phyloP scores from a whole-genome alignment of 768 basidiomycete species.

The Lyophyllum semitale region DNA sequence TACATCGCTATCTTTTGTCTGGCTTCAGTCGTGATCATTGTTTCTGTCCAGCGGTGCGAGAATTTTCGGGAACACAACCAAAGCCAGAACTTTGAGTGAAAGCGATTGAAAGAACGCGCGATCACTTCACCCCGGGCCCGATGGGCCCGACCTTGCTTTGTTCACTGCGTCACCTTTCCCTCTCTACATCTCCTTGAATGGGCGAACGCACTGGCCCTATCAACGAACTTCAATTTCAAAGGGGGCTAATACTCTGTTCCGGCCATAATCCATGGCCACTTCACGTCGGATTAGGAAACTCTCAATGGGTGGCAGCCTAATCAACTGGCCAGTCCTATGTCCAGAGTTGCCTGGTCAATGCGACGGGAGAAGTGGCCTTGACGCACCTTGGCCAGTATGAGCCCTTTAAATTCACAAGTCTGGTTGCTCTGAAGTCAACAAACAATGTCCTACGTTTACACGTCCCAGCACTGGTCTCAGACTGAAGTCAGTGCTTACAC shows the following conservation, averaged over 20 bases:
- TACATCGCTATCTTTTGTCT: not conserved
- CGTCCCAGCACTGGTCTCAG: slow-evolving; percentile 8
- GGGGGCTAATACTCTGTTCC: not conserved
- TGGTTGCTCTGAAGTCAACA: not conserved
- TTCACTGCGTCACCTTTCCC: not conserved
- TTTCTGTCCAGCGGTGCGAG: not conserved
- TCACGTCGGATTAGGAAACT: not conserved
- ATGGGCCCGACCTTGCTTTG: not conserved
- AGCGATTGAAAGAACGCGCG: not conserved
- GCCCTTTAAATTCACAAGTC: slow-evolving; percentile 3
- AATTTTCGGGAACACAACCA: not conserved
- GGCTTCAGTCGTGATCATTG: not conserved
- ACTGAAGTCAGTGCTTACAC: not conserved
- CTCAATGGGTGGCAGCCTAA: not conserved
- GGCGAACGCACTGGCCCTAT: not conserved
- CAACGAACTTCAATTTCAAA: not conserved
- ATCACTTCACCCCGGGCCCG: too few species aligned
- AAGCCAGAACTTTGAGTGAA: not conserved
- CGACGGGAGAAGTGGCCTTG: slow-evolving; percentile 9
- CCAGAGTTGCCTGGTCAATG: slow-evolving; percentile 9
- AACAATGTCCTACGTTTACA: slow-evolving; percentile 10
- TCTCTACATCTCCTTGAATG: not conserved
- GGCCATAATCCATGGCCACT: not conserved
- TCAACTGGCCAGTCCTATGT: not conserved
- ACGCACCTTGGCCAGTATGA: not conserved